A percentile compares a stretch with the other conserved stretches of the same genome.
These are phyloP conservation scores for Globisporangium sylvaticum DNA, from an alignment of 352 stramenopile genomes.

Conservation along the genomic window DNA sequence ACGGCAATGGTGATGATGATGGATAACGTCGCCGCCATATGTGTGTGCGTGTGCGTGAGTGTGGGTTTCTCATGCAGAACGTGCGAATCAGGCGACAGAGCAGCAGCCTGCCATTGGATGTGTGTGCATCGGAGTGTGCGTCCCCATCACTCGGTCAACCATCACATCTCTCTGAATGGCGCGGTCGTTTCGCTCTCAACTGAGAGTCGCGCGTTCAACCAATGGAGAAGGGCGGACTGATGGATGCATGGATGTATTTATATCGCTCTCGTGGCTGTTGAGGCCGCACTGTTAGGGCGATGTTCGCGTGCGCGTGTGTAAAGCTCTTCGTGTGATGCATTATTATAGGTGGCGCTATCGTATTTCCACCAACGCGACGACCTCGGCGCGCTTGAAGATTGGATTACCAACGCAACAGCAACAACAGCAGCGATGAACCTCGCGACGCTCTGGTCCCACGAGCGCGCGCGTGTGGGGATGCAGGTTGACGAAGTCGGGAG, in stretches of 20 bases:
- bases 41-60: not conserved
- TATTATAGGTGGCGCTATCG: not conserved
- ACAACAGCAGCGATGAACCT: slow-evolving; percentile 38
- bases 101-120: not conserved
- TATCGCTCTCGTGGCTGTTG: not conserved
- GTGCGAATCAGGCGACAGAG: not conserved
- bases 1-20: not conserved
- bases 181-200: not conserved
- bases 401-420: not conserved
- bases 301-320: not conserved
- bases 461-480: slow-evolving; percentile 36
- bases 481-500: slow-evolving; percentile 9
- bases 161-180: too few species aligned
- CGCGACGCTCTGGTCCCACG: slow-evolving; percentile 42
- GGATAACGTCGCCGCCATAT: not conserved
- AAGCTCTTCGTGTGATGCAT: not conserved
- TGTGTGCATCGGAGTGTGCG: not conserved
- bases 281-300: not conserved
- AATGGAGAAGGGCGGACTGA: not conserved
- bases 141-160: too few species aligned
- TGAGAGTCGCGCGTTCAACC: not conserved
- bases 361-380: not conserved
- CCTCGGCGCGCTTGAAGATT: not conserved
- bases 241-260: not conserved
- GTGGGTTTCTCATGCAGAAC: not conserved